Evolutionary conservation across 257 asterid genomes (phyloP), one percentile per base, ranked within the genome.

Genomic region (Hygrophila difformis): DNA sequence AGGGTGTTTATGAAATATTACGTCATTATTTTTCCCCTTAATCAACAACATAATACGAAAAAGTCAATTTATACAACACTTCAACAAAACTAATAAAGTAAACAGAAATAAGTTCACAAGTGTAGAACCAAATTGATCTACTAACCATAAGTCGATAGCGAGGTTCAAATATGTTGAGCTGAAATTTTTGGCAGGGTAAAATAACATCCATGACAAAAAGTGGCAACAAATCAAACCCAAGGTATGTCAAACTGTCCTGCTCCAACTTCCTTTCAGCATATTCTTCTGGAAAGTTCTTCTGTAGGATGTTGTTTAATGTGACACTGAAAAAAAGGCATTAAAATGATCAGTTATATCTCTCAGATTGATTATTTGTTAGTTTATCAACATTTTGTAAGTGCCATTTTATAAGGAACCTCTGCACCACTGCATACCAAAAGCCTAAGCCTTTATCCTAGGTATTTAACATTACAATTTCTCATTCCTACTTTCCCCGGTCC

Each of bases 201-300:
- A 77, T 77, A 48, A 86, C 95, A 60, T 91, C 99, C 99, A 91
- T 91, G 69, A 84, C 97, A 63, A 91, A 91, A 52, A 91, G 95
- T 39, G 99, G 99, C 64, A 86, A 51, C 64, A 91, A 66, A 63
- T 91, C 93, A 64, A 70, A 78, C 58, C 95, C 93, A 39, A 50
- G 79, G 66, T 72, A 72, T 51, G 81, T 74, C 51, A 83, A 61
- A 63, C 72, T 78, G 44, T 78, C 78, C 49, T 91, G 62, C 73
- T 91, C 97, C 46, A 63, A 65, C 75, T 70, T 82, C 73, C 99
- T 76, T 63, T 86, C 97, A 26, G 76, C 83, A 63, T 78, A 76
- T 62, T 91, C 97, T 52, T 83, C 97, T 0, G 93, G 94, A 59
- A 91, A 91, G 66, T 61, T 91, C 78, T 73, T 91, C 61, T 86